Base-by-base conservation (phyloP, 139 green algal genomes). In the Trebouxia sp. region DNA sequence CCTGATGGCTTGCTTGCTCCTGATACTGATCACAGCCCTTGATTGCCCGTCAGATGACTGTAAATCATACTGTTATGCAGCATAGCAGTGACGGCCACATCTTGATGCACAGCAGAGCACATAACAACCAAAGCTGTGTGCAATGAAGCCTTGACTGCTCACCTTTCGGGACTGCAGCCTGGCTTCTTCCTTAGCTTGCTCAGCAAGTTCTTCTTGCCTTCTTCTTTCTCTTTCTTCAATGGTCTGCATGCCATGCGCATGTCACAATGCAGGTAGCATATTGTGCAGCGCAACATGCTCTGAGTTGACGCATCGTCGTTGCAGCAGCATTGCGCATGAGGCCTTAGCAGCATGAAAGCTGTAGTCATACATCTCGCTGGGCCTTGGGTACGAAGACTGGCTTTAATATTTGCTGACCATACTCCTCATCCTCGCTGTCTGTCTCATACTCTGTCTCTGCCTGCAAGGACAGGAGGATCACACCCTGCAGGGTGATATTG, bases 371-470 rank as follows among this genome's bases (percentile, higher is more conserved):
- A 38, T 42, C 58, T 5, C 86, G 67, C 76, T 93, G 87, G 11
- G 32, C 58, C 76, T 95, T 96, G 38, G 89, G 87, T 37, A 97
- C 92, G 85, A 98, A 98, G 10, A 96, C 86, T 7, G 95, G 95
- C 83, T 97, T 97, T 2, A 95, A 78, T 65, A 97, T 72, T 42
- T 88, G 87, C n/a, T 80, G 58, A 28, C 65, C 81, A 58, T 79
- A 78, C 5, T 37, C 50, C 32, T 90, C 91, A 47, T 93, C 90
- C 11, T 95, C 93, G 0, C 91, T 89, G 50, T 85, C 85, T 39
- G 92, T 94, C 70, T 94, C 92, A 70, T 97, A 96, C 78, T 97
- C 93, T 0, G 87, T 93, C 14, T 87, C 84, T 15, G 88, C 82
- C 65, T 90, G 78, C 45, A 47, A 41, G 53, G 20, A 14, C 8